Evolutionary conservation across 108 stramenopile genomes (phyloP).

Genomic region (Nitzschia sp.): DNA sequence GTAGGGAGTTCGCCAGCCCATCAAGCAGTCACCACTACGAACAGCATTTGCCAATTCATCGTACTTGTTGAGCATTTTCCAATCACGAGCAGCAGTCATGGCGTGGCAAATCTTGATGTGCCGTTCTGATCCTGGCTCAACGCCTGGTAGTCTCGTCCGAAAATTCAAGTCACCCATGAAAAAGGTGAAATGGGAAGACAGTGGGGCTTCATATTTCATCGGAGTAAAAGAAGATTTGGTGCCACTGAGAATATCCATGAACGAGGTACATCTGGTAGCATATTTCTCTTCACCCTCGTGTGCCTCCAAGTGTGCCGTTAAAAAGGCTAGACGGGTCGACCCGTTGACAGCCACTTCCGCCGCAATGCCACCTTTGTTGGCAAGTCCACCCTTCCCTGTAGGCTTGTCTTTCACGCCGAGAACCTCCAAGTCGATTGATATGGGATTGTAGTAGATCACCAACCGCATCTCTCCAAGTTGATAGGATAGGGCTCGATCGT

Average conservation of each 20-base stretch:
- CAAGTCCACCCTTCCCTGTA: conserved; percentile 52
- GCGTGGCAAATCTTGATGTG: conserved; percentile 29
- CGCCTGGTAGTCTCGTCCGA: conserved; percentile 32
- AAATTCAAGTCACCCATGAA: conserved; percentile 76
- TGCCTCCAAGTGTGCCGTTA: conserved; percentile 64
- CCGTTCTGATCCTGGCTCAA: conserved; percentile 27
- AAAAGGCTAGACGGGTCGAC: conserved; percentile 50
- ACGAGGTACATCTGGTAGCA: conserved; percentile 36
- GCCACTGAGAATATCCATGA: conserved; percentile 47
- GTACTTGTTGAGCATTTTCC: conserved; percentile 46
- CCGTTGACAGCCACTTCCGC: conserved; percentile 50
- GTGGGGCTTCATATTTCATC: conserved; percentile 38
- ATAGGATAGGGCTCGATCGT: conserved; percentile 38
- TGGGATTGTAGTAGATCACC: conserved; percentile 46
- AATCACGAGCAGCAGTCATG: conserved; percentile 40
- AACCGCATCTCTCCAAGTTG: conserved; percentile 73
- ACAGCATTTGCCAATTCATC: conserved; percentile 62
- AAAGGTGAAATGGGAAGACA: conserved; percentile 62
- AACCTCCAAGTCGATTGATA: conserved; percentile 24
- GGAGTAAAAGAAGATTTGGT: conserved; percentile 35
- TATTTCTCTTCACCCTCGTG: conserved; percentile 62
- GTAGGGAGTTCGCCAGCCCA: conserved; percentile 56
- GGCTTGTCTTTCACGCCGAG: conserved; percentile 40
- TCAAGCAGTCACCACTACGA: conserved; percentile 45
- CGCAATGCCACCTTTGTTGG: conserved; percentile 74